Evolutionary conservation across 164 flowering plant genomes (phyloP), one percentile per base, ranked within the genome.

Genomic region (Magnolia changhungtana): DNA sequence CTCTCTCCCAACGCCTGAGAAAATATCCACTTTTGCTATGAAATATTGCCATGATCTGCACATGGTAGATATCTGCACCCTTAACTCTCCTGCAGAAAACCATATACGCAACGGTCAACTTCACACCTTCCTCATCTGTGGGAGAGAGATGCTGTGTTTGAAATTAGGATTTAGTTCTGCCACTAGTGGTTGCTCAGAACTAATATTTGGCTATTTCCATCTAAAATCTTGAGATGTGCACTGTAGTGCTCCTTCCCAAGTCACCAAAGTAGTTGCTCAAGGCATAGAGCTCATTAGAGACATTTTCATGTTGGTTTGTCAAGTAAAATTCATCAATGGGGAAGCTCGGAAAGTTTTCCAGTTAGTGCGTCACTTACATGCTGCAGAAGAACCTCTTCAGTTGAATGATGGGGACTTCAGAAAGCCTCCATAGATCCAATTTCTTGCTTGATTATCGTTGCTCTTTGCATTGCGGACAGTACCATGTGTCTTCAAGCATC

Each of bases 401-500:
- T 79, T 94, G 99, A 77, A 96, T 92, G 68, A 96, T 97, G 21
- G 92, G 82, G 51, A 96, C 99, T 75, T 96, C 94, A 2, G 98
- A 98, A 73, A 96, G 94, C 84, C 99, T 89, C 97, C 98, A 96
- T 51, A 96, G 80, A 82, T 96, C 99, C 69, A 96, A 89, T 83
- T 96, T 96, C 86, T 96, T 94, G 82, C 96, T 94, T 29, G 98
- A 96, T 83, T 94, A 97, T 24, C 98, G 83, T 71, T 82, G 87
- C 82, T 94, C 97, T 83, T 92, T 89, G 85, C 99, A 96, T 77
- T 88, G 90, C 20, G 98, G 96, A 76, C 99, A 96, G 76, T 81
- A 96, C 99, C 99, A 96, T 98, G 94, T 94, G 77, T 96, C 99
- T 84, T 94, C 99, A 73, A 98, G 96, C 74, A 92, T 97, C 78